Percentiles rank a stretch among this genome's conserved stretches.
Conservation (phyloP, 2,329 filamentous ascomycete genomes). For the Ascochyta lentis region DNA sequence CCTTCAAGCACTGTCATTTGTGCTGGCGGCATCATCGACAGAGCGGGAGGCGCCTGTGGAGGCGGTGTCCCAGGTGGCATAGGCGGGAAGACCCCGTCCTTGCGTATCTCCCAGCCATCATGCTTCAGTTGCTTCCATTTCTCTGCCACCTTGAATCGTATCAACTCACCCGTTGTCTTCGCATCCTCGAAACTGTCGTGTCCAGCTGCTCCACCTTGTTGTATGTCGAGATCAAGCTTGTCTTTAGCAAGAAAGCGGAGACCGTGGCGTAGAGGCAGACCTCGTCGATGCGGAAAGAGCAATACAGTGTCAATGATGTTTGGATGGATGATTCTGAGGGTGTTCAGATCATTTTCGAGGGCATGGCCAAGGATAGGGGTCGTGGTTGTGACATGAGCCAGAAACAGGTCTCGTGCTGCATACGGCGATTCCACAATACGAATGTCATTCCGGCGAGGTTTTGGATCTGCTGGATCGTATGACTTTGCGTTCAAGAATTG, state of each 20-base stretch:
- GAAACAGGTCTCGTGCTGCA: conserved; percentile 77
- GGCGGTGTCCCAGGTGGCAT: conserved; percentile 33
- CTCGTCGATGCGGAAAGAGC: conserved; percentile 78
- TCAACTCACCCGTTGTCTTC: conserved; percentile 84
- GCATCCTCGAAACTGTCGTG: conserved; percentile 96
- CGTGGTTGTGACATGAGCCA: conserved; percentile 73
- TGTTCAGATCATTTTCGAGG: conserved; percentile 93
- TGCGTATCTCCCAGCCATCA: conserved; percentile 66
- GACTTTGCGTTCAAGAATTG: conserved; percentile 71
- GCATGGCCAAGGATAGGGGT: conserved; percentile 93
- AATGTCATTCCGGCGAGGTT: conserved; percentile 52
- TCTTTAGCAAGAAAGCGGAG: conserved; percentile 76
- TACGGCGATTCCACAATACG: conserved; percentile 78
- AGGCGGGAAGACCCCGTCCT: conserved; percentile 41
- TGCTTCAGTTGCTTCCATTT: conserved; percentile 72
- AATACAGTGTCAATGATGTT: conserved; percentile 85
- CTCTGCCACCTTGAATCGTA: conserved; percentile 72
- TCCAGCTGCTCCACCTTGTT: conserved; percentile 71
- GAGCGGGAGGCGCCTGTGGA: conserved; percentile 15
- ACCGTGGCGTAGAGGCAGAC: conserved; percentile 77
- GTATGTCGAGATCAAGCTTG: conserved; percentile 78
- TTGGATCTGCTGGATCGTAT: conserved; percentile 36
- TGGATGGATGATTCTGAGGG: conserved; percentile 81
- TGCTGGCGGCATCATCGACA: conserved; percentile 25
- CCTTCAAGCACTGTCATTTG: conserved; percentile 16